phyloP scores from a whole-genome alignment of 2,329 filamentous ascomycete genomes.

The Geoglossum cookeanum region DNA sequence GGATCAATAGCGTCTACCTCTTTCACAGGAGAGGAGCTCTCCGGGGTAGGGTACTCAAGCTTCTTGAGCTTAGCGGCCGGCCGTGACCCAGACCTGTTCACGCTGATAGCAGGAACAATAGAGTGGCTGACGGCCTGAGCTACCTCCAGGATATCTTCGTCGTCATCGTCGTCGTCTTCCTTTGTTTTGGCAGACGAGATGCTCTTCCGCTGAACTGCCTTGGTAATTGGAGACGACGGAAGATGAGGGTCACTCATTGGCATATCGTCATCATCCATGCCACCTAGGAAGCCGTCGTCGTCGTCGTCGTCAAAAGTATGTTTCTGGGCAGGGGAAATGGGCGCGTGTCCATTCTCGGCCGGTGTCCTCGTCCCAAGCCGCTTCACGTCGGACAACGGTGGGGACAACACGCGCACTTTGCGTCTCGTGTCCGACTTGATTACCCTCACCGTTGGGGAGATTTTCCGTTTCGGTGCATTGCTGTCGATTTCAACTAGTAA shows the following conservation, averaged over 20 bases:
- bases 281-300: conserved; percentile 35
- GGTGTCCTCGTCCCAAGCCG: conserved; percentile 16
- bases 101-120: conserved; percentile 44
- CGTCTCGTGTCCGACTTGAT: conserved; percentile 59
- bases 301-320: conserved; percentile 33
- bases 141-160: conserved; percentile 72
- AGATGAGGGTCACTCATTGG: conserved; percentile 61
- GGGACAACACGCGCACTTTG: conserved; percentile 64
- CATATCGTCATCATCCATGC: conserved; percentile 44
- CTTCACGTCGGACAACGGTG: conserved; percentile 36
- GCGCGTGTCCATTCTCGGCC: conserved; percentile 25
- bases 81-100: conserved; percentile 71
- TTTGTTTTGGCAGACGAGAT: conserved; percentile 31
- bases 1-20: conserved; percentile 49
- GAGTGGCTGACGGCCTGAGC: conserved; percentile 49
- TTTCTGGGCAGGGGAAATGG: conserved; percentile 23
- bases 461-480: conserved; percentile 42
- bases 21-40: conserved; percentile 56
- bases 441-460: conserved; percentile 35
- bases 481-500: conserved; percentile 76
- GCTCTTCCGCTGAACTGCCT: conserved; percentile 54
- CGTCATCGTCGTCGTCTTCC: conserved; percentile 54
- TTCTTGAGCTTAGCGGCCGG: conserved; percentile 59
- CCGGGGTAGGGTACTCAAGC: conserved; percentile 47
- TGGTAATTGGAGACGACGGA: conserved; percentile 72